Conservation (phyloP, 306 rosid genomes). For the cucumber (Cucumis sativus) region DNA sequence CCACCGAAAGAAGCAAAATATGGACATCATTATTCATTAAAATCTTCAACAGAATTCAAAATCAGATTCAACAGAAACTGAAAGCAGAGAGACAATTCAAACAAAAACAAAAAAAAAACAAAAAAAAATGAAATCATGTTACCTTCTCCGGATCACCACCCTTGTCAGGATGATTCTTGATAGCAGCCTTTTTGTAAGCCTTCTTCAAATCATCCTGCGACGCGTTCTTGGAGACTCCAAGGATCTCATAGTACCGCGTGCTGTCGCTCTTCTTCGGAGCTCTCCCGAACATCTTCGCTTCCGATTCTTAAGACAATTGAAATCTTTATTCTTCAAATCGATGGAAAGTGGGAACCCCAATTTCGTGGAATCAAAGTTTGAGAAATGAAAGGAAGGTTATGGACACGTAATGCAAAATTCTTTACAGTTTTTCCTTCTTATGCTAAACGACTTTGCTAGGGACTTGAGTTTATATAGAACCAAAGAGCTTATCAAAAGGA, state of each 20-base stretch:
- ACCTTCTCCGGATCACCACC: conserved; percentile 95
- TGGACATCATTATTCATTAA: not conserved
- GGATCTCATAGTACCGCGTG: conserved; percentile 57
- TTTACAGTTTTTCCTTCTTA: not conserved
- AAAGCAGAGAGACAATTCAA: not conserved
- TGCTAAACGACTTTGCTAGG: not conserved
- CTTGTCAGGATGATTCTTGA: conserved; percentile 81
- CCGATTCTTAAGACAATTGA: not conserved
- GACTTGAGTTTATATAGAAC: not conserved
- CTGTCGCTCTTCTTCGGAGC: conserved; percentile 63
- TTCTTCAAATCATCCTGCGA: conserved; percentile 71
- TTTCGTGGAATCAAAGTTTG: not conserved
- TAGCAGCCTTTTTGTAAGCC: conserved; percentile 84
- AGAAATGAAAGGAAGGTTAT: not conserved
- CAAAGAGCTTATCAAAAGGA: not conserved
- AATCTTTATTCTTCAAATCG: not conserved
- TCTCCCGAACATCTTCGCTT: conserved; percentile 52
- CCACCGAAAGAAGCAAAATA: not conserved
- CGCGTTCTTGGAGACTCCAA: conserved; percentile 66
- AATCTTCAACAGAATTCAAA: not conserved
- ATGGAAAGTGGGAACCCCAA: not conserved
- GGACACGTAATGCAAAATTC: not conserved
- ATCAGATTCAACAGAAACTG: not conserved
- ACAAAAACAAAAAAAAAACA: not conserved
- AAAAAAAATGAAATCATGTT: not conserved